These are phyloP conservation scores for Pinus tabuliformis DNA, from an alignment of 75 land plant species.

Conservation along the genomic window DNA sequence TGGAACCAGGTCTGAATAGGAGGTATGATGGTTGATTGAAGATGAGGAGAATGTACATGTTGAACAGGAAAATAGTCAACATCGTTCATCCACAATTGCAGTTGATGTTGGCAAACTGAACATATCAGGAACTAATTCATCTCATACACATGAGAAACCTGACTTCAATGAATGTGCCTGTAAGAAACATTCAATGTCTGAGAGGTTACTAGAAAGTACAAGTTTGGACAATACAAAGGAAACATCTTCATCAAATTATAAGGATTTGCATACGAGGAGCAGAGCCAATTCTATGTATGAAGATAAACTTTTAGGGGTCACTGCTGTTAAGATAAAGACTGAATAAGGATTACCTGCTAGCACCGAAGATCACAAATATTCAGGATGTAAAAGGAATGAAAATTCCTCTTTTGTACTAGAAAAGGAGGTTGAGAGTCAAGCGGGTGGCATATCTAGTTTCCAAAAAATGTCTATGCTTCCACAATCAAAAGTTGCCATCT, in stretches of 20 bases:
- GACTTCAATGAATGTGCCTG: neutral
- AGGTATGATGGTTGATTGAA: conserved; percentile 5
- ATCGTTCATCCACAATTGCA: neutral
- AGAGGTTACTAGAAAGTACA: conserved; percentile 1
- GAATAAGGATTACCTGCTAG: conserved; percentile 13
- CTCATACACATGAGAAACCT: neutral
- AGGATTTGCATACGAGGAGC: neutral
- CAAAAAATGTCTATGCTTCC: neutral
- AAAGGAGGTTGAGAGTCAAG: neutral
- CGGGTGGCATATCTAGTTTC: neutral
- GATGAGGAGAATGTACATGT: neutral
- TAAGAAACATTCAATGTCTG: conserved; percentile 2
- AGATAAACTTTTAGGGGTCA: neutral
- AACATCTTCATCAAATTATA: neutral
- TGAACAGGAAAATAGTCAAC: neutral
- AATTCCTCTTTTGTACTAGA: conserved; percentile 8
- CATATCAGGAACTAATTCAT: neutral
- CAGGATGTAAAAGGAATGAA: conserved; percentile 13
- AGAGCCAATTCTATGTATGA: neutral
- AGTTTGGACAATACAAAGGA: neutral
- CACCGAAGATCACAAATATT: neutral
- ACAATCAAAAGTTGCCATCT: neutral
- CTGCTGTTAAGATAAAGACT: conserved; percentile 13
- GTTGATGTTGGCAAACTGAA: neutral
- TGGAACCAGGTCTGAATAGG: neutral